Base-by-base conservation (phyloP, 257 asterid species). In the Solanum peruvianum region DNA sequence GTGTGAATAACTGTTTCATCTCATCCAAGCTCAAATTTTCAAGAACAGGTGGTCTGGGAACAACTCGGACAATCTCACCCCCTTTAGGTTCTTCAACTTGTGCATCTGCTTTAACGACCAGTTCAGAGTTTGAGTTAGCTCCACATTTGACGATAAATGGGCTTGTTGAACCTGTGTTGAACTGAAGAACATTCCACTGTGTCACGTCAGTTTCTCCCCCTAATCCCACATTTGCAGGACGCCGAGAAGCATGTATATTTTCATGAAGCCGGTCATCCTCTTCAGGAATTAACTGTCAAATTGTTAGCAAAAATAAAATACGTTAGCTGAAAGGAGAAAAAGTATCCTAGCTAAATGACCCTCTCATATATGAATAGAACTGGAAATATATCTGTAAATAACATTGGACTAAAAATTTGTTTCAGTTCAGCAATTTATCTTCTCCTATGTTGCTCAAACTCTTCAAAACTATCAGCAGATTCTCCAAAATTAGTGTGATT, bases 131-230 rank as follows among this genome's bases (percentile, higher is more conserved):
- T 29, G 99, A 97, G 95, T 96, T 97, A 82, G 99, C 99, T 85
- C 99, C 99, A 56, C 99, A 96, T 87, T 97, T 97, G 87, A 97
- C 93, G 82, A 97, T 95, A 91, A 97, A 97, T 23, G 99, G 99
- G 80, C 91, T 90, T 27, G 98, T 93, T 81, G 99, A 90, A 56
- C 99, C 99, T 2, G 99, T 97, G 93, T 97, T 97, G 91, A 97
- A 97, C 92, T 95, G 99, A 89, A 97, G 87, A 44, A 97, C 97
- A 9, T 97, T 97, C 99, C 99, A 97, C 88, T 97, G 99, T 1
- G 95, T 92, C 88, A 97, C 99, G n/a, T 95, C 99, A 1, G 93
- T 95, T 89, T 96, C 99, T n/a, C 90, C 89, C 72, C 92, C 89
- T 14, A 89, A 86, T 27, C 93, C 87, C 45, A 85, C 42, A 70